Evolutionary conservation across 108 stramenopile genomes (phyloP), one percentile per base, ranked within the genome.

Genomic region (Cyclotella sp.): DNA sequence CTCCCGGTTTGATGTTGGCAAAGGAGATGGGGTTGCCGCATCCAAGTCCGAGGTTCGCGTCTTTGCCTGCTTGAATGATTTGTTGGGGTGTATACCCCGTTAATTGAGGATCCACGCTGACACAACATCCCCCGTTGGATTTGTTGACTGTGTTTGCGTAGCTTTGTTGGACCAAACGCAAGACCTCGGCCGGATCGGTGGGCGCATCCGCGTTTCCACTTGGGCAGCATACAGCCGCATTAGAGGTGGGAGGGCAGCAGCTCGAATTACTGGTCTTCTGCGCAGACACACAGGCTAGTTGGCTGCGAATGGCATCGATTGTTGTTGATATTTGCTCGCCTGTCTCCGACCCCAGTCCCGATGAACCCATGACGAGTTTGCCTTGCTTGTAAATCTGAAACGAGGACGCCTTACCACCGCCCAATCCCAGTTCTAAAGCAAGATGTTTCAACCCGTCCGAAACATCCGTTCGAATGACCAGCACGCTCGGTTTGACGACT

Each of bases 1-100:
- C 60, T 39, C 60, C 60, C 3, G 29, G 30, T 30, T 14, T 1
- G n/a, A 82, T 54, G 21, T 55, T 27, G 28, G 81, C 81, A 47
- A 84, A 59, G 62, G 45, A 30, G 9, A 83, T 40, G 29, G 81
- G 87, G 40, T 87, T 87, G 70, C 84, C 84, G 29, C 87, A 87
- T 21, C 81, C 84, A 0, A 61, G 19, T 1, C 60, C 86, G n/a
- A 86, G 47, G 40, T 86, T 80, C 10, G 83, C 24, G 12, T 71
- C 77, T 11, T 34, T 72, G 4, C 72, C 84, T 12, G 76, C 63
- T n/a, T 77, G 53, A 29, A 78, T 43, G 14, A 76, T 19, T 26
- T 85, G 74, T 47, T 78, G 80, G 13, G 40, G 78, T 14, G 68
- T 76, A 46, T 81, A 77, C 0, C 69, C 70, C 21, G 71, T 26